Conservation (phyloP, 805 yeast species). For the Danielia oregonensis region DNA sequence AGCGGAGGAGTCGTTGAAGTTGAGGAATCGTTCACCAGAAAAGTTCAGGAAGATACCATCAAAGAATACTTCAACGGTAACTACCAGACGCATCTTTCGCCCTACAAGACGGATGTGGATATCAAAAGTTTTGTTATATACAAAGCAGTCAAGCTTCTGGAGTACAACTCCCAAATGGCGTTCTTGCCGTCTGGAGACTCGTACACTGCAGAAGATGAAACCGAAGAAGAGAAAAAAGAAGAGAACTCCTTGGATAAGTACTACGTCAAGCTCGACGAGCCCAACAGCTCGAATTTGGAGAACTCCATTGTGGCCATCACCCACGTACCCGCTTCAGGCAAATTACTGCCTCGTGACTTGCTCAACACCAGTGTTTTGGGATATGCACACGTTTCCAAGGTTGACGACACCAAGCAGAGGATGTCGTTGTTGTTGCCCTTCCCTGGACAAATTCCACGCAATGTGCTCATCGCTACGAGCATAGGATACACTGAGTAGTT, state of each 20-base stretch:
- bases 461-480: slow-evolving; percentile 69
- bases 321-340: slow-evolving; percentile 32
- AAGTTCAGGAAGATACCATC: slow-evolving; percentile 70
- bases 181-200: slow-evolving; percentile 44
- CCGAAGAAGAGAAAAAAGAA: slow-evolving; percentile 10
- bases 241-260: slow-evolving; percentile 32
- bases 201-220: slow-evolving; percentile 29
- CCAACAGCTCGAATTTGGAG: slow-evolving; percentile 55
- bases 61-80: slow-evolving; percentile 90
- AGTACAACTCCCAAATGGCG: slow-evolving; percentile 31
- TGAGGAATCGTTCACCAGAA: slow-evolving; percentile 66
- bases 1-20: slow-evolving; percentile 76
- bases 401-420: slow-evolving; percentile 70
- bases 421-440: slow-evolving; percentile 77
- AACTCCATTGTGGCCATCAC: slow-evolving; percentile 70
- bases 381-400: slow-evolving; percentile 65
- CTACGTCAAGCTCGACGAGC: slow-evolving; percentile 36
- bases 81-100: slow-evolving; percentile 62
- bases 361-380: slow-evolving; percentile 69
- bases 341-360: slow-evolving; percentile 42
- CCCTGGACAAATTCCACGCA: slow-evolving; percentile 79
- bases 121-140: slow-evolving; percentile 57
- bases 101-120: slow-evolving; percentile 78
- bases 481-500: slow-evolving; percentile 74
- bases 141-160: slow-evolving; percentile 49